Percentiles rank a stretch among this genome's conserved stretches.
These are phyloP conservation scores for Phtheirospermum japonicum DNA, from an alignment of 257 asterid species.

Conservation along the genomic window DNA sequence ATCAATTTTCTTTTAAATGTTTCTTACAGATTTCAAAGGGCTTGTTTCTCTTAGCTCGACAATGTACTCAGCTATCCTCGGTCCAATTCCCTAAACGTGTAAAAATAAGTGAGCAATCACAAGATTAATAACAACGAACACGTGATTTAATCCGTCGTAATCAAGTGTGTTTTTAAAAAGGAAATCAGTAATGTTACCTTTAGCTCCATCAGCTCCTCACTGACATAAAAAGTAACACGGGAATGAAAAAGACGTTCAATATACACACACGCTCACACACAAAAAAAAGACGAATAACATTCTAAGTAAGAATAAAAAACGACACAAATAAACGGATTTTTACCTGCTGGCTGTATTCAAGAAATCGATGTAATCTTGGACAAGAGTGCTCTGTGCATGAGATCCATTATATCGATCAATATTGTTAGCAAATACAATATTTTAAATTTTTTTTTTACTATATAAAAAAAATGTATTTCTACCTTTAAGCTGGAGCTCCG, in stretches of 20 bases:
- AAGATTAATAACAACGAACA: background rate
- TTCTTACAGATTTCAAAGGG: constrained; percentile 72
- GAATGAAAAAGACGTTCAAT: constrained; percentile 17
- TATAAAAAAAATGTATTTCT: constrained; percentile 5
- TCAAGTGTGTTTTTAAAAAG: background rate
- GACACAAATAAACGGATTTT: constrained; percentile 11
- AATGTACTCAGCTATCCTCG: constrained; percentile 73
- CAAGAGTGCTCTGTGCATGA: constrained; percentile 57
- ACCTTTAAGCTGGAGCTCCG: constrained; percentile 75
- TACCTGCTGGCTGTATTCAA: constrained; percentile 80
- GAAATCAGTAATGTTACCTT: constrained; percentile 45
- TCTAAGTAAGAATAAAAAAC: too few relatives aligned
- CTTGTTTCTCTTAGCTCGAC: constrained; percentile 68
- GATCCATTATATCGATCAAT: constrained; percentile 24
- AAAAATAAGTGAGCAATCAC: constrained; percentile 1
- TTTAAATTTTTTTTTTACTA: background rate
- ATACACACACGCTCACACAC: too few relatives aligned
- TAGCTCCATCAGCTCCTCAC: constrained; percentile 71
- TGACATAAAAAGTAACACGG: constrained; percentile 24
- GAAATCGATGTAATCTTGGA: constrained; percentile 68
- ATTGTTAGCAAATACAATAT: background rate
- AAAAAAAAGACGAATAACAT: background rate
- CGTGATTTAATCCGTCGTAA: background rate
- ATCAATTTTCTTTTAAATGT: background rate
- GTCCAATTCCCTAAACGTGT: constrained; percentile 72